Evolutionary conservation across 805 yeast species (phyloP), one percentile per base, ranked within the genome.

Genomic region (Zygotorulaspora sp.): DNA sequence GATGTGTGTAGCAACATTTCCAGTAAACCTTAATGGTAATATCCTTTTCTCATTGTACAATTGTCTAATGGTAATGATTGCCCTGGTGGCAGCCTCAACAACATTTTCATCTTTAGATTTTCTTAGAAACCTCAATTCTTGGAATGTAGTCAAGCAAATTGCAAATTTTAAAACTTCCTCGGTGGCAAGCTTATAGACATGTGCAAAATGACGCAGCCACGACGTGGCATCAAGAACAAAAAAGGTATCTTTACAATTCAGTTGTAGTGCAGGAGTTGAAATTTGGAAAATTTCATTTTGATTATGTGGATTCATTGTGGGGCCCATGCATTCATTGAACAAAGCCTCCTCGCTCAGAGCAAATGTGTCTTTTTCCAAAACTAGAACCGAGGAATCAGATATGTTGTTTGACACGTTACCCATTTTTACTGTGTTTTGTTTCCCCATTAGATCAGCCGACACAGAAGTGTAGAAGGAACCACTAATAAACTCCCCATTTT

Each of bases 61-160:
- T 48, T 80, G 87, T 42, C 88, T 66, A 14, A 81, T 71, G 6
- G 83, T 79, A 8, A 83, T 78, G 8, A 83, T 87, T 1, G 87
- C 83, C 35, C 92, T 63, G 0, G 89, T 81, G 0, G 89, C 90
- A 4, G 87, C 80, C 56, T 83, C 92, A 2, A 86, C 75, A n/a
- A 83, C 77, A 3, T 80, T 74, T 1, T 78, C 79, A 53, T 83
- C 90, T 10, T 75, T 72, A 1, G 85, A 77, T 48, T 81, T 74
- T 44, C 89, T 63, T 41, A 83, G 60, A 3, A 84, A 78, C 45
- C 89, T 61, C 41, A 83, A 61, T 50, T 83, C 90, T 62, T 82
- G 89, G 56, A 82, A 83, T 2, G 83, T 86, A 18, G 83, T 78
- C 37, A 83, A 63, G 24, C 90, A 88, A 3, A 82, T 75, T 49